Percentiles rank a stretch among this genome's conserved stretches.
phyloP scores from a whole-genome alignment of 495 filamentous ascomycete species.

The Tuber melanosporum region DNA sequence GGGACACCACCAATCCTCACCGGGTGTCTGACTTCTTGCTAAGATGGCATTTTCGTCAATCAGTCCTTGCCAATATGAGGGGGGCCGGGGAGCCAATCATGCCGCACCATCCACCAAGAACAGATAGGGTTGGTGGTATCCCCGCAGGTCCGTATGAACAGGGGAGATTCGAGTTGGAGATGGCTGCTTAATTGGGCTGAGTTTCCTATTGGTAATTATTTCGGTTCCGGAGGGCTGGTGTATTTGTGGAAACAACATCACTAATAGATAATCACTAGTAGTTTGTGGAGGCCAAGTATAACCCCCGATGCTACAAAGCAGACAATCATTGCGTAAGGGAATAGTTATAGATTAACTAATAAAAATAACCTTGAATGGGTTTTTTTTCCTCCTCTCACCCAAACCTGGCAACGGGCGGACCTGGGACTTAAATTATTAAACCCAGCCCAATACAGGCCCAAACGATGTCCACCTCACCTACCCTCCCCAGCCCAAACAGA shows the following conservation, averaged over 20 bases:
- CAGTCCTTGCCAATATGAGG: constrained; percentile 40
- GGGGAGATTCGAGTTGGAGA: constrained; percentile 36
- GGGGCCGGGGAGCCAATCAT: constrained; percentile 41
- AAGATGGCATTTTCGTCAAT: constrained; percentile 39
- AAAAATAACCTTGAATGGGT: neutral
- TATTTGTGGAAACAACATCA: neutral
- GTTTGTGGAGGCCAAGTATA: neutral
- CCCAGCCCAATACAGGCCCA: too few relatives aligned
- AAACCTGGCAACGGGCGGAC: too few relatives aligned
- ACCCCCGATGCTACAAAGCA: too few relatives aligned
- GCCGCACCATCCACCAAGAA: constrained; percentile 38
- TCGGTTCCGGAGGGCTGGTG: neutral
- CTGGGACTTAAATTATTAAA: too few relatives aligned
- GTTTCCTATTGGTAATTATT: neutral
- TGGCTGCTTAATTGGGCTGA: constrained; percentile 18
- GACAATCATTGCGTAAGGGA: neutral
- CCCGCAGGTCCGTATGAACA: constrained; percentile 23
- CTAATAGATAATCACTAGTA: neutral
- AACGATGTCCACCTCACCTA: too few relatives aligned
- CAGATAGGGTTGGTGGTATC: constrained; percentile 36
- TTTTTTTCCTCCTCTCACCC: neutral
- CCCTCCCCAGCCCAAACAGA: too few relatives aligned
- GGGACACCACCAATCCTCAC: constrained; percentile 36
- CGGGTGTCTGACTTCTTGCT: constrained; percentile 35
- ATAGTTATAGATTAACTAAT: neutral